Percentiles rank a stretch among this genome's conserved stretches.
These are phyloP conservation scores for Alloascoidea hylecoeti DNA, from an alignment of 805 yeast species.

Conservation along the genomic window DNA sequence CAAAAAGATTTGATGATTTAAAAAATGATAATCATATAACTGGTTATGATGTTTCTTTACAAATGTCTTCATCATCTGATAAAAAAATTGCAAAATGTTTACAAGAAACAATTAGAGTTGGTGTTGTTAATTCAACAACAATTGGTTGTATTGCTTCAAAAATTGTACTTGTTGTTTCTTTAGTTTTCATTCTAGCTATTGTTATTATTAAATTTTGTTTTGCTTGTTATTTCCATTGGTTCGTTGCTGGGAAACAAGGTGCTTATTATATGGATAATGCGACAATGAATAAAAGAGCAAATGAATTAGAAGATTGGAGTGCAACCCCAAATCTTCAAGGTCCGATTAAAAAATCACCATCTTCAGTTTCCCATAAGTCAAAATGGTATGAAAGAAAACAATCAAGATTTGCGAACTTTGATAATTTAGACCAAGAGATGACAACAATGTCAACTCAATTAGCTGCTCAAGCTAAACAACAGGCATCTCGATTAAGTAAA, in stretches of 20 bases:
- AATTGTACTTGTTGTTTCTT: conserved; percentile 52
- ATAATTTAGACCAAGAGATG: not conserved
- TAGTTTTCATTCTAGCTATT: conserved; percentile 59
- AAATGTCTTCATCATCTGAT: conserved; percentile 30
- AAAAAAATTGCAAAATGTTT: conserved; percentile 55
- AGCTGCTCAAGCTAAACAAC: not conserved
- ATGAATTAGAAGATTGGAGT: conserved; percentile 76
- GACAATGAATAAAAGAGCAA: conserved; percentile 46
- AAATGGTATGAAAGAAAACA: not conserved
- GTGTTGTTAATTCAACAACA: conserved; percentile 64
- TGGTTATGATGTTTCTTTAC: conserved; percentile 63
- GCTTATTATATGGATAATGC: conserved; percentile 47
- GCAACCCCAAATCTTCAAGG: conserved; percentile 41
- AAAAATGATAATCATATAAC: conserved; percentile 30
- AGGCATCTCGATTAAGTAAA: not conserved
- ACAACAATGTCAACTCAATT: not conserved
- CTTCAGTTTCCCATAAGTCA: no score
- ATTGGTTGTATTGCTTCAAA: conserved; percentile 76
- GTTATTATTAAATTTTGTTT: conserved; percentile 54
- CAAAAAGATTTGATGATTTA: conserved; percentile 45
- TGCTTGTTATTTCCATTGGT: conserved; percentile 77
- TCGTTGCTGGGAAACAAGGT: conserved; percentile 61
- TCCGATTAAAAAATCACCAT: conserved; percentile 21
- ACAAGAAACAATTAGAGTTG: conserved; percentile 66
- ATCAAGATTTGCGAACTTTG: not conserved